A percentile compares a stretch with the other conserved stretches of the same genome.
phyloP scores from a whole-genome alignment of 2,329 filamentous ascomycete genomes.

The Nemania bipapillata region DNA sequence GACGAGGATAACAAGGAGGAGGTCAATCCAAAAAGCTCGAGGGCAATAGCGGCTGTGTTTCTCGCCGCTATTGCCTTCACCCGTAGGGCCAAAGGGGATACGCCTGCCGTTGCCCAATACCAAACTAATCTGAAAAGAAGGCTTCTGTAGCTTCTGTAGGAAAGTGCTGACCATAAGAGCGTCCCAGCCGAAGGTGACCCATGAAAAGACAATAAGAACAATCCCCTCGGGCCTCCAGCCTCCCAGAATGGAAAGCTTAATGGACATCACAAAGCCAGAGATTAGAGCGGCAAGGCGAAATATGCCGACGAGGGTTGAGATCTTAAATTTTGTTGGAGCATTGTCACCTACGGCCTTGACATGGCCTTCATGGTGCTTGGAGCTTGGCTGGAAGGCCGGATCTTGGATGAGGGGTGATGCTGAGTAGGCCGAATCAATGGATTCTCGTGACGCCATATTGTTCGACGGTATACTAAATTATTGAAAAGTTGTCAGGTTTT shows the following conservation, averaged over 20 bases:
- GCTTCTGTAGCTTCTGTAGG: background rate
- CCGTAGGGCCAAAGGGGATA: background rate
- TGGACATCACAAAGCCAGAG: slow-evolving; percentile 14
- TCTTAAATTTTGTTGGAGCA: background rate
- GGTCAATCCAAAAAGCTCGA: slow-evolving; percentile 23
- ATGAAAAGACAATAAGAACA: slow-evolving; percentile 11
- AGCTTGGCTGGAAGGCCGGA: background rate
- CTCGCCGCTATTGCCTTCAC: background rate
- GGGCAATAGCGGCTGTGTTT: background rate
- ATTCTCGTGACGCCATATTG: slow-evolving; percentile 16
- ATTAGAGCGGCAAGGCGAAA: slow-evolving; percentile 20
- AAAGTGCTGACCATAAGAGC: background rate
- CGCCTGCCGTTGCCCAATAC: slow-evolving; percentile 8
- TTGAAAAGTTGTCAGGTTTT: background rate
- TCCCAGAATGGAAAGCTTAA: background rate
- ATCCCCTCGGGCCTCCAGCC: background rate
- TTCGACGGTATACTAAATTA: background rate
- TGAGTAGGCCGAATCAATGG: slow-evolving; percentile 28
- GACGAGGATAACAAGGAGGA: background rate
- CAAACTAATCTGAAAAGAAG: slow-evolving; percentile 10
- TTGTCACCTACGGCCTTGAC: background rate
- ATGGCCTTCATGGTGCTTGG: background rate
- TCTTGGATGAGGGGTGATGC: slow-evolving; percentile 20
- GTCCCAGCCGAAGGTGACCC: slow-evolving; percentile 22
- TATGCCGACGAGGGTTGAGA: background rate